Evolutionary conservation across 1,284 basidiomycete genomes (phyloP).

Genomic region (Blastosporella zonata): DNA sequence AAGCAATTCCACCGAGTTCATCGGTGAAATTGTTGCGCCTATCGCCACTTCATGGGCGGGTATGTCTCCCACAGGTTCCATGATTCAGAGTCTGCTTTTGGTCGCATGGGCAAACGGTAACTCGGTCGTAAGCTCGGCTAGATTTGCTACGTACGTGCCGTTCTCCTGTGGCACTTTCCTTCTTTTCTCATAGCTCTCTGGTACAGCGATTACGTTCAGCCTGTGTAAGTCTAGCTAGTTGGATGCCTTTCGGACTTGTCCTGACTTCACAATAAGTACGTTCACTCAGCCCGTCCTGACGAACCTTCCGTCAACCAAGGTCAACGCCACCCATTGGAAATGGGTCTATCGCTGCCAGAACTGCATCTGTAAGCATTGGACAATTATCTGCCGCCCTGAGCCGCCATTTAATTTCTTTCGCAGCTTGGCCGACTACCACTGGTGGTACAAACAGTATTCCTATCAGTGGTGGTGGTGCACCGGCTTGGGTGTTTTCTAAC

Average conservation of each 20-base stretch:
- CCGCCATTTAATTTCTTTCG: not conserved
- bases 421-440: conserved; percentile 35
- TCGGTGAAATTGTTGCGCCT: conserved; percentile 60
- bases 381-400: not conserved
- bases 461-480: conserved; percentile 37
- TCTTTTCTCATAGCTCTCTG: not conserved
- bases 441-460: conserved; percentile 36
- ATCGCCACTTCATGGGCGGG: conserved; percentile 53
- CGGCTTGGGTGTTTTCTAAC: conserved; percentile 51
- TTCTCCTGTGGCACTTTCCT: conserved; percentile 1
- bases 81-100: conserved; percentile 53
- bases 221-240: conserved; percentile 33
- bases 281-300: conserved; percentile 46
- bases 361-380: conserved; percentile 34
- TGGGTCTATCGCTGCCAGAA: conserved; percentile 57
- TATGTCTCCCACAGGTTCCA: conserved; percentile 48
- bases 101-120: conserved; percentile 59
- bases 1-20: conserved; percentile 41
- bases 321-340: conserved; percentile 56
- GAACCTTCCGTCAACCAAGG: conserved; percentile 37
- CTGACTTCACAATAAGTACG: conserved; percentile 22
- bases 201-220: conserved; percentile 42
- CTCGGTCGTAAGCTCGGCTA: conserved; percentile 48
- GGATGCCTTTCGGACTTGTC: not conserved
- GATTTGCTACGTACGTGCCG: conserved; percentile 43